Base-by-base conservation (phyloP, 2,329 filamentous ascomycete species). In the Apiospora hydei region DNA sequence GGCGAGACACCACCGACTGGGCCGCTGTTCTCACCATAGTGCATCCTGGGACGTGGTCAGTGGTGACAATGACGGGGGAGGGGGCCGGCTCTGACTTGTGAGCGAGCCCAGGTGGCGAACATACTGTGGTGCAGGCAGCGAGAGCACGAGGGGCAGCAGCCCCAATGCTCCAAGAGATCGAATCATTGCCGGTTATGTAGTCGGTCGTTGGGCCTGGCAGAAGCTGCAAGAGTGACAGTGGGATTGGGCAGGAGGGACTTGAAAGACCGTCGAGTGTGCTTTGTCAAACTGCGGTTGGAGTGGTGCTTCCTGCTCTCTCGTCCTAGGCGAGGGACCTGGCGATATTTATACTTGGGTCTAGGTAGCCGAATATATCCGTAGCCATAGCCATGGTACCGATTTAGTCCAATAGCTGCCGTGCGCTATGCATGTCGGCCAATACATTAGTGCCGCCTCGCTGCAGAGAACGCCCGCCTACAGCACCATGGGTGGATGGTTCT, bases 21-120 rank as follows among this genome's bases (percentile, higher is more conserved):
- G 2, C 83, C 84, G 1, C 76, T 78, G 72, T 86, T 86, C 70
- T 84, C 83, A 7, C 80, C 84, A 71, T 84, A 84, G 46, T 80
- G 81, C 76, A 85, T 82, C 70, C 82, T 83, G 43, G 26, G 53
- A 4, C 7, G 34, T 30, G 34, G 38, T 30, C n/a, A 61, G 34
- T n/a, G 10, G 13, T 38, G 18, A 1, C 18, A 8, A 26, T 11
- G 3, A 38, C 6, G 10, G 18, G 21, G 46, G 11, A 16, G 16
- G 7, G 16, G 8, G 26, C 3, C 3, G 6, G 18, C 16, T 38
- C 16, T 11, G 16, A 21, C 30, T 11, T n/a, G 34, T 13, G 38
- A n/a, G 21, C 14, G 30, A 47, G 43, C 13, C n/a, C 6, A 13
- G 16, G 30, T 24, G 51, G 10, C 8, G 4, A 46, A 71, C 71